Conservation (phyloP, 305 asterid species). For the Caryopteris hybrid region DNA sequence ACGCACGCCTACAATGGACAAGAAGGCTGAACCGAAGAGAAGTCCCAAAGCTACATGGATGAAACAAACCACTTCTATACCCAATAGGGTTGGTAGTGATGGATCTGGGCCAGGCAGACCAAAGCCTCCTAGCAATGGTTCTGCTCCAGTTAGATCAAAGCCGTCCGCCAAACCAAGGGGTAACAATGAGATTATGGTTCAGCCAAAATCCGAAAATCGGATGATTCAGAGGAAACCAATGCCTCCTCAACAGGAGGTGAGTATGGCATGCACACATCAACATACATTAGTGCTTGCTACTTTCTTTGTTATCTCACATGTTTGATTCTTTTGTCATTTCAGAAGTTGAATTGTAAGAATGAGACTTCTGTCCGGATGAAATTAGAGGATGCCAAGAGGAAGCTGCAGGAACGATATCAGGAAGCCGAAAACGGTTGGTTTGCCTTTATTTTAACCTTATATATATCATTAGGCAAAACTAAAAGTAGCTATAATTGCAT, state of each 20-base stretch:
- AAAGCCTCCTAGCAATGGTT: conserved; percentile 34
- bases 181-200: conserved; percentile 28
- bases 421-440: conserved; percentile 85
- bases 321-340: neutral
- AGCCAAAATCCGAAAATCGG: conserved; percentile 38
- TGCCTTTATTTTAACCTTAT: neutral
- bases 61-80: conserved; percentile 44
- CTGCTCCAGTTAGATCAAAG: conserved; percentile 48
- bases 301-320: neutral
- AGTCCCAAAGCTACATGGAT: conserved; percentile 33
- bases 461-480: no score
- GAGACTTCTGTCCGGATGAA: conserved; percentile 46
- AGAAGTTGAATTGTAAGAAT: conserved; percentile 41
- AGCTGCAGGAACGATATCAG: conserved; percentile 90
- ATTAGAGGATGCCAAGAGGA: conserved; percentile 85
- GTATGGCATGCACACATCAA: neutral
- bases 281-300: neutral
- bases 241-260: conserved; percentile 51
- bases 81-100: conserved; percentile 32
- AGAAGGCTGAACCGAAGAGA: conserved; percentile 39
- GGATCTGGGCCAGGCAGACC: conserved; percentile 52
- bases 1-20: conserved; percentile 27
- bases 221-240: conserved; percentile 44
- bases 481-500: no score
- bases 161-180: conserved; percentile 37